Percentiles rank a stretch among this genome's conserved stretches.
phyloP scores from a whole-genome alignment of 371 early-diverging fungal genomes.

The Rhizopus stolonifer region DNA sequence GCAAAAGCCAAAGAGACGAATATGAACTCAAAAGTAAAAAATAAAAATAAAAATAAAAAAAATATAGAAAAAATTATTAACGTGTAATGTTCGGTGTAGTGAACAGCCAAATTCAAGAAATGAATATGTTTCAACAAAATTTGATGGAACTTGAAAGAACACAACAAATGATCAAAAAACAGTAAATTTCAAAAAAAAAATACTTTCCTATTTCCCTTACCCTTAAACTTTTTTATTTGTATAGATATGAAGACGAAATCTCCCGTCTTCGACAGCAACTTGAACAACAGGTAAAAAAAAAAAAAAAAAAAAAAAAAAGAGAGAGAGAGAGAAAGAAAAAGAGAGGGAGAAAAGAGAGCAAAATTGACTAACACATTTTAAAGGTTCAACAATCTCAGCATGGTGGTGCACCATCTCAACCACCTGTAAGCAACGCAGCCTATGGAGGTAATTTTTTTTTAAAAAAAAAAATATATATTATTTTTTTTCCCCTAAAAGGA shows the following conservation, averaged over 20 bases:
- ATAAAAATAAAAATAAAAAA: background rate
- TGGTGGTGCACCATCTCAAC: constrained; percentile 25
- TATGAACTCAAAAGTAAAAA: constrained; percentile 78
- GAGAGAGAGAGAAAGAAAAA: constrained; percentile 11
- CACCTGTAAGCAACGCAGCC: constrained; percentile 16
- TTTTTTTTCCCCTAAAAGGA: background rate
- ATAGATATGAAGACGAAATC: constrained; percentile 56
- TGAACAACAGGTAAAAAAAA: constrained; percentile 37
- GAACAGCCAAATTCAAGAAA: constrained; percentile 73
- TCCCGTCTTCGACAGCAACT: constrained; percentile 48
- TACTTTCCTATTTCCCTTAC: background rate
- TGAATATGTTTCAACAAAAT: constrained; percentile 71
- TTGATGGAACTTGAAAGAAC: constrained; percentile 78
- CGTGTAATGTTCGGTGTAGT: constrained; percentile 39
- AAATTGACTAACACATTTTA: background rate
- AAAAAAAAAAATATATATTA: background rate
- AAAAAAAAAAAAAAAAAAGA: constrained; percentile 2
- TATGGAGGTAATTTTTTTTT: constrained; percentile 10
- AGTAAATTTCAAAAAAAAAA: constrained; percentile 32
- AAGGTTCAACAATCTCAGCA: constrained; percentile 22
- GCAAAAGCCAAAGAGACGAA: constrained; percentile 80
- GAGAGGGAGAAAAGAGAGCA: background rate
- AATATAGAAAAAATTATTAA: too few relatives aligned
- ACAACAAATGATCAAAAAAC: constrained; percentile 73
- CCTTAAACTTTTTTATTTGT: background rate